phyloP scores from a whole-genome alignment of 1,139 yeast species.

The Yamadazyma diddensiae region DNA sequence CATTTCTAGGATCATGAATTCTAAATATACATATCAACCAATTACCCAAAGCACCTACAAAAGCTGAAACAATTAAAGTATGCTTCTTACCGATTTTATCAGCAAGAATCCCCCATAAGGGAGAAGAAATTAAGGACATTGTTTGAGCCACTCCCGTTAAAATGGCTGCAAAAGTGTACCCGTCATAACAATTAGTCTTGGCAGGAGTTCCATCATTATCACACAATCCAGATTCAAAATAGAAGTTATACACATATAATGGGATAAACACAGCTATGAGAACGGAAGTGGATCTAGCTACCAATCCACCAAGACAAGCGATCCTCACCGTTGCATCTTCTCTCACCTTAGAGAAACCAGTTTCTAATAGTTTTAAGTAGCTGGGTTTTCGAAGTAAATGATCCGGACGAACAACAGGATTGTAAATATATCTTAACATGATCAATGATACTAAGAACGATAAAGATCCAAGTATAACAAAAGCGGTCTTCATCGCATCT shows the following conservation, averaged over 20 bases:
- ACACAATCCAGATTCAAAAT: slow-evolving; percentile 48
- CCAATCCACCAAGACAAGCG: slow-evolving; percentile 62
- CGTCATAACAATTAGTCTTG: slow-evolving; percentile 54
- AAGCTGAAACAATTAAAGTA: slow-evolving; percentile 26
- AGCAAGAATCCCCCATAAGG: slow-evolving; percentile 57
- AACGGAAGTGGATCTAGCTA: slow-evolving; percentile 64
- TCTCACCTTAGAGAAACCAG: slow-evolving; percentile 41
- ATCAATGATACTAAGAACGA: slow-evolving; percentile 38
- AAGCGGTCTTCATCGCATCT: slow-evolving; percentile 46
- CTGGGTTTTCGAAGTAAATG: slow-evolving; percentile 1
- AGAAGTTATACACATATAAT: slow-evolving; percentile 57
- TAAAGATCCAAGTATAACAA: slow-evolving; percentile 44
- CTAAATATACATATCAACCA: slow-evolving; percentile 26
- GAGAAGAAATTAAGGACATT: slow-evolving; percentile 56
- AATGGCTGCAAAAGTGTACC: slow-evolving; percentile 64
- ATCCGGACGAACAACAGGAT: slow-evolving; percentile 9
- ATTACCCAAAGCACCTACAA: slow-evolving; percentile 41
- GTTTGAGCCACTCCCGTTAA: slow-evolving; percentile 66
- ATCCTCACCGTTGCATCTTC: slow-evolving; percentile 36
- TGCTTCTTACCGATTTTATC: slow-evolving; percentile 43
- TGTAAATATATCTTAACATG: slow-evolving; percentile 47
- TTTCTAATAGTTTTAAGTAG: slow-evolving; percentile 35
- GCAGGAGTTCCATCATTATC: slow-evolving; percentile 27
- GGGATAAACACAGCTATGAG: slow-evolving; percentile 64
- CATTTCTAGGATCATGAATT: slow-evolving; percentile 35